Base-by-base conservation (phyloP, 169 alveolate species). In the Plasmodium vivax region DNA sequence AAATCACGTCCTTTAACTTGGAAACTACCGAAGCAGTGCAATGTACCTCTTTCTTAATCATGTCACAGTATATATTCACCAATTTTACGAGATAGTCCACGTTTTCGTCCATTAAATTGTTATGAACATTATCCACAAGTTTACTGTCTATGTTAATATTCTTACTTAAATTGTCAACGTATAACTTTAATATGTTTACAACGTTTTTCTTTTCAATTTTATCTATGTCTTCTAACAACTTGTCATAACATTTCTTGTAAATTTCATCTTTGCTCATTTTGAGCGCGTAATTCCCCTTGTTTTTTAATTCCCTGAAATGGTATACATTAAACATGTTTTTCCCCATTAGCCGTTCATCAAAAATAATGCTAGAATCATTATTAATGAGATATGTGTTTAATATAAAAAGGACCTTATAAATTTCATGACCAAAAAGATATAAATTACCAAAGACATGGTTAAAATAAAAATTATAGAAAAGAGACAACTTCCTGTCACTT, bases 121-220 rank as follows among this genome's bases (percentile, higher is more conserved):
- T 87, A 45, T 87, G 85, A 77, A 87, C 82, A 87, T 27, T 75
- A 75, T 77, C 77, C n/a, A 77, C 27, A 75, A 87, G 62, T 77
- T 87, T 87, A 36, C 36, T 30, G 43, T 75, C 85, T 77, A 87
- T 75, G 51, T 87, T 79, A 27, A 87, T 77, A 51, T 77, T 79
- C 12, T 54, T 75, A 71, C 80, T 75, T 87, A 58, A 87, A 87
- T 87, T 87, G 81, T 87, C 93, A 32, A 77, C 45, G 77, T 87
- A 87, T 87, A 87, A n/a, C 81, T 79, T 87, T 87, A 87, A 79
- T 77, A 87, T 87, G 72, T 87, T 87, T 87, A 87, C 68, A 9
- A 87, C 51, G 45, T 77, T 87, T 12, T 87, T 47, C 30, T 87
- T 87, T 10, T 77, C 93, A 54, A 87, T 87, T 41, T 87, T 51